phyloP scores from a whole-genome alignment of 2,329 filamentous ascomycete species.

The Pyrenochaeta sp. region DNA sequence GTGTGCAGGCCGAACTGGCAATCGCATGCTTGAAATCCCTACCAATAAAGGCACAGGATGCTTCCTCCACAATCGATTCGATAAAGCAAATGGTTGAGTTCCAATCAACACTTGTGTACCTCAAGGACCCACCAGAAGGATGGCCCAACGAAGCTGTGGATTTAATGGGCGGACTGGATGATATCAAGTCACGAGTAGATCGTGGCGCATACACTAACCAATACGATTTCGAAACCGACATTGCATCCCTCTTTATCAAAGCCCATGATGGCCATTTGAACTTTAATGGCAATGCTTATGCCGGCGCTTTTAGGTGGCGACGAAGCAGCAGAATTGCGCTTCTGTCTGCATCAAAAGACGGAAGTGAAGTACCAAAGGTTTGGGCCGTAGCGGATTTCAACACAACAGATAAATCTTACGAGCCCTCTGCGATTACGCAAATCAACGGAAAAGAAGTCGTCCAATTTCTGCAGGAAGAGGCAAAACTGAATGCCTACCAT shows the following conservation, averaged over 20 bases:
- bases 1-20: slow-evolving; percentile 44
- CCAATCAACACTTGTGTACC: slow-evolving; percentile 52
- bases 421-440: slow-evolving; percentile 46
- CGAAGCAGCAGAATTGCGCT: slow-evolving; percentile 39
- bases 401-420: slow-evolving; percentile 25
- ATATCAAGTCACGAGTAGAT: slow-evolving; percentile 43
- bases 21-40: slow-evolving; percentile 49
- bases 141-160: slow-evolving; percentile 51
- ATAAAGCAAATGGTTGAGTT: slow-evolving; percentile 50
- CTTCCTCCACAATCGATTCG: slow-evolving; percentile 36
- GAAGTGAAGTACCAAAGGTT: slow-evolving; percentile 37
- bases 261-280: slow-evolving; percentile 49
- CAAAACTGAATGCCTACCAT: slow-evolving; percentile 42
- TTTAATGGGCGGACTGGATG: slow-evolving; percentile 46
- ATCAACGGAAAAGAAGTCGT: slow-evolving; percentile 50
- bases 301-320: slow-evolving; percentile 47
- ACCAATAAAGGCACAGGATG: slow-evolving; percentile 38
- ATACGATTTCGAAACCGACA: slow-evolving; percentile 53
- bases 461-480: slow-evolving; percentile 45
- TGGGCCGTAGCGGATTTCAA: slow-evolving; percentile 46
- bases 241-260: slow-evolving; percentile 40
- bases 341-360: slow-evolving; percentile 43
- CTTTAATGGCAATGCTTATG: slow-evolving; percentile 46
- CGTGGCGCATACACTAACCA: slow-evolving; percentile 48
- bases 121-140: slow-evolving; percentile 49